Conservation (phyloP, 805 yeast genomes). For the Hanseniaspora lindneri region DNA sequence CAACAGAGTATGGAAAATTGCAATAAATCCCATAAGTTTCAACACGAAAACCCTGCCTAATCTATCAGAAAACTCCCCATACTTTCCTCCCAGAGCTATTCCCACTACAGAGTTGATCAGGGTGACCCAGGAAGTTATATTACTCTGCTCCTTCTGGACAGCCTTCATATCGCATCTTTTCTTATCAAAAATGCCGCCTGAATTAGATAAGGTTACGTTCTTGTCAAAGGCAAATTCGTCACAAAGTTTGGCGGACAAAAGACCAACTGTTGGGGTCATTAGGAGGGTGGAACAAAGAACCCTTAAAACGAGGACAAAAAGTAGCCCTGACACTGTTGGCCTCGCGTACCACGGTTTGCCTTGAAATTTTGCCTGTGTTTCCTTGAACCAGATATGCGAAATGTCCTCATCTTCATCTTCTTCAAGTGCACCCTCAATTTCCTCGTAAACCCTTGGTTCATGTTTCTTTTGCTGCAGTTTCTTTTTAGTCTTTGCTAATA, state of each 20-base stretch:
- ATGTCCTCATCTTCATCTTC: conserved; percentile 15
- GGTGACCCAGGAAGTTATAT: conserved; percentile 36
- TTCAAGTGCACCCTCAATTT: conserved; percentile 7
- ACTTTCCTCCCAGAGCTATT: conserved; percentile 45
- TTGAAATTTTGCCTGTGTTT: conserved; percentile 36
- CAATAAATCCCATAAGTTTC: conserved; percentile 25
- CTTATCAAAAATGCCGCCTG: conserved; percentile 19
- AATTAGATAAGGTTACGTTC: conserved; percentile 22
- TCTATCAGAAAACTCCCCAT: conserved; percentile 53
- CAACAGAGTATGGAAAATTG: conserved; percentile 21
- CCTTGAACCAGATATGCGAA: conserved; percentile 35
- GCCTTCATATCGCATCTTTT: conserved; percentile 30
- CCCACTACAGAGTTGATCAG: conserved; percentile 36
- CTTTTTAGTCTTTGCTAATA: background rate
- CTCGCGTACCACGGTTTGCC: conserved; percentile 41
- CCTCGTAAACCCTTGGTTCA: background rate
- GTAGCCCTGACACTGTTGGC: conserved; percentile 45
- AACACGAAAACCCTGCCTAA: conserved; percentile 49
- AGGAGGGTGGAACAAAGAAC: conserved; percentile 34
- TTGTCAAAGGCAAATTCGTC: conserved; percentile 28
- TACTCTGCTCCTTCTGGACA: conserved; percentile 38
- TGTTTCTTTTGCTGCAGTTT: background rate
- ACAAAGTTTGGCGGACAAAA: conserved; percentile 34
- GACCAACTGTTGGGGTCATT: conserved; percentile 31
- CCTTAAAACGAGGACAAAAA: conserved; percentile 33